Conservation (phyloP, 805 yeast genomes). For the Kockiozyma suomiensis region DNA sequence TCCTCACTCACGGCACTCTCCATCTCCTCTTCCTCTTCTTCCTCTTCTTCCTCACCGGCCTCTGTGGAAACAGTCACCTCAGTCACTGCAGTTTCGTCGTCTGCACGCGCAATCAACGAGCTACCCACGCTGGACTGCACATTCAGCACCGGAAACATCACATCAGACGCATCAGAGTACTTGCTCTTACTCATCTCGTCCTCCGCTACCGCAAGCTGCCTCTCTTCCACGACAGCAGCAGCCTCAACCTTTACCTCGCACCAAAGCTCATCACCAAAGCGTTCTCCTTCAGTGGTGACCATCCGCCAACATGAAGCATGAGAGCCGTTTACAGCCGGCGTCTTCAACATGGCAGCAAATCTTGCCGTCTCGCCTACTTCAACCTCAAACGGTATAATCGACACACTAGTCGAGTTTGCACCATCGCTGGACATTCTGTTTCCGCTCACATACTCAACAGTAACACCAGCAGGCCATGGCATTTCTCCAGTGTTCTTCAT, state of each 20-base stretch:
- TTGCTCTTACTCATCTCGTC: slow-evolving; percentile 28
- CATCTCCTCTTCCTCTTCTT: background rate
- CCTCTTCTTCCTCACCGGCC: slow-evolving; percentile 11
- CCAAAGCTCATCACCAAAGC: slow-evolving; percentile 28
- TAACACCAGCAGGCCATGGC: slow-evolving; percentile 29
- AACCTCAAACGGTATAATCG: slow-evolving; percentile 19
- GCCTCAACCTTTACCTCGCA: slow-evolving; percentile 21
- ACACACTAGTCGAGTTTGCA: slow-evolving; percentile 3
- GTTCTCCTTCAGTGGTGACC: slow-evolving; percentile 24
- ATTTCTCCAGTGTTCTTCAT: slow-evolving; percentile 24
- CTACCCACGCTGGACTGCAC: slow-evolving; percentile 8
- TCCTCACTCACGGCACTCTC: slow-evolving; percentile 2
- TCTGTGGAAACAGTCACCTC: slow-evolving; percentile 7
- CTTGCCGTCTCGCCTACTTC: slow-evolving; percentile 26
- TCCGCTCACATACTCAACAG: slow-evolving; percentile 22
- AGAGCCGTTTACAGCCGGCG: slow-evolving; percentile 15
- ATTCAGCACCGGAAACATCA: slow-evolving; percentile 26
- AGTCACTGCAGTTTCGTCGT: slow-evolving; percentile 8
- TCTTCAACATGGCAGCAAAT: slow-evolving; percentile 27
- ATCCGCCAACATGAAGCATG: slow-evolving; percentile 24
- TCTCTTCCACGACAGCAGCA: background rate
- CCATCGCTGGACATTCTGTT: slow-evolving; percentile 11
- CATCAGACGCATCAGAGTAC: slow-evolving; percentile 30
- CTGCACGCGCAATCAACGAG: slow-evolving; percentile 17
- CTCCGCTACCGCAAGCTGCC: background rate